phyloP scores from a whole-genome alignment of 352 stramenopile genomes.

The Phytophthora palmivora region DNA sequence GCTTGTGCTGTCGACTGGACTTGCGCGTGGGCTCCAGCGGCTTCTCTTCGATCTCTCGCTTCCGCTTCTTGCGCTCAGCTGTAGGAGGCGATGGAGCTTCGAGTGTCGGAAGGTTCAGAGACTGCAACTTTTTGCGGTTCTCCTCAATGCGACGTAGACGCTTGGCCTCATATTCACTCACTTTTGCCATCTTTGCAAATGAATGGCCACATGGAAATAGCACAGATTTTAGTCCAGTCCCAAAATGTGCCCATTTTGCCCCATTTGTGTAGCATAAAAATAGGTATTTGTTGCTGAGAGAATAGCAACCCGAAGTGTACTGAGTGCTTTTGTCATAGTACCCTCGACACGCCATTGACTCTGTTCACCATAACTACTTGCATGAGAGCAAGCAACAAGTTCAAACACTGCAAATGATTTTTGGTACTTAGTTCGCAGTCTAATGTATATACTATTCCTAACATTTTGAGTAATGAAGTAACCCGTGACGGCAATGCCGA shows the following conservation, averaged over 20 bases:
- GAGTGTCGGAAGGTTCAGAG: conserved; percentile 40
- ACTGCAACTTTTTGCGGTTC: conserved; percentile 53
- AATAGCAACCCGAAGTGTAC: too few species aligned
- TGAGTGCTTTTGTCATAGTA: too few species aligned
- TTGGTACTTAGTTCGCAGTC: neutral
- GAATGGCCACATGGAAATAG: conserved; percentile 19
- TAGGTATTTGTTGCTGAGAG: too few species aligned
- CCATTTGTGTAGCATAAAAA: too few species aligned
- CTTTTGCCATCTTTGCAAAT: conserved; percentile 12
- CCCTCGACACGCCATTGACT: too few species aligned
- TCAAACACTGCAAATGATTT: neutral
- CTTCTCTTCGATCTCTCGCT: conserved; percentile 15
- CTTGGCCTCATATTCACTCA: conserved; percentile 74
- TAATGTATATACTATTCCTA: conserved; percentile 23
- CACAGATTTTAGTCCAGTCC: neutral
- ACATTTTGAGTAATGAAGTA: conserved; percentile 5
- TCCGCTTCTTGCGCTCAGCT: conserved; percentile 6
- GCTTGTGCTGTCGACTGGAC: conserved; percentile 20
- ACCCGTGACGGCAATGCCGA: conserved; percentile 5
- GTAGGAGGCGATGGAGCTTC: neutral
- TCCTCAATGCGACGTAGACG: conserved; percentile 59
- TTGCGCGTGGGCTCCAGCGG: conserved; percentile 16
- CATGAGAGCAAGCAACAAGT: neutral
- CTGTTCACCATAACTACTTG: too few species aligned
- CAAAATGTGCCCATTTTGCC: neutral